These are phyloP conservation scores for Pinus tabuliformis DNA, from an alignment of 75 land plant species.

Conservation along the genomic window DNA sequence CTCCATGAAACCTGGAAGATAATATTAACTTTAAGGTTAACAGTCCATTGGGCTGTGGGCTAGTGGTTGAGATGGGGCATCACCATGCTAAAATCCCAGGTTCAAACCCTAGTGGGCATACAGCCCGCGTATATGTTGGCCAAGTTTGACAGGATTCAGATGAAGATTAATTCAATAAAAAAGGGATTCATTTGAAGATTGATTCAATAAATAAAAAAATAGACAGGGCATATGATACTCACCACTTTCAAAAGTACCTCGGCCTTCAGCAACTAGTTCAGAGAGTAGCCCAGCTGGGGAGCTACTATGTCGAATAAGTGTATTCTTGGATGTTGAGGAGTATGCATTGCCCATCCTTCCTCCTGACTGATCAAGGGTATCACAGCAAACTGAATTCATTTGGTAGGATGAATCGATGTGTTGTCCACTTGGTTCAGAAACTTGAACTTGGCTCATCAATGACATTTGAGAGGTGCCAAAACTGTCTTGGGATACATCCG, in stretches of 20 bases:
- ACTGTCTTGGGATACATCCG: slow-evolving; percentile 9
- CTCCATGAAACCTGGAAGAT: background rate
- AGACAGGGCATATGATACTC: background rate
- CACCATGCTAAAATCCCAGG: no score
- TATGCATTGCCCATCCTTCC: slow-evolving; percentile 5
- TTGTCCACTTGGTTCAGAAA: slow-evolving; percentile 6
- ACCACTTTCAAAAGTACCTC: slow-evolving; percentile 8
- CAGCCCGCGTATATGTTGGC: no score
- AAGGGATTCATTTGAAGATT: no score
- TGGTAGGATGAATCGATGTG: background rate
- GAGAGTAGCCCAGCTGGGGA: slow-evolving; percentile 49
- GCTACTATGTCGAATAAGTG: slow-evolving; percentile 54
- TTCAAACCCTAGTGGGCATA: no score
- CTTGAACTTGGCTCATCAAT: slow-evolving; percentile 1
- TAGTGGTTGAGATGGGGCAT: no score
- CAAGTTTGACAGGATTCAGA: no score
- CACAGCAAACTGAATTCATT: background rate
- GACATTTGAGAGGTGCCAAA: slow-evolving; percentile 5
- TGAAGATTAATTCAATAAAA: no score
- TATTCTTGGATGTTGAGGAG: slow-evolving; percentile 7
- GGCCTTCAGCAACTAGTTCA: slow-evolving; percentile 5
- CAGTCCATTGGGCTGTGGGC: no score
- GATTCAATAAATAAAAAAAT: background rate
- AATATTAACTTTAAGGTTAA: no score
- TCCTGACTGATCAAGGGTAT: background rate